These are phyloP conservation scores for Saprolegnia diclina DNA, from an alignment of 352 stramenopile species.

Conservation along the genomic window DNA sequence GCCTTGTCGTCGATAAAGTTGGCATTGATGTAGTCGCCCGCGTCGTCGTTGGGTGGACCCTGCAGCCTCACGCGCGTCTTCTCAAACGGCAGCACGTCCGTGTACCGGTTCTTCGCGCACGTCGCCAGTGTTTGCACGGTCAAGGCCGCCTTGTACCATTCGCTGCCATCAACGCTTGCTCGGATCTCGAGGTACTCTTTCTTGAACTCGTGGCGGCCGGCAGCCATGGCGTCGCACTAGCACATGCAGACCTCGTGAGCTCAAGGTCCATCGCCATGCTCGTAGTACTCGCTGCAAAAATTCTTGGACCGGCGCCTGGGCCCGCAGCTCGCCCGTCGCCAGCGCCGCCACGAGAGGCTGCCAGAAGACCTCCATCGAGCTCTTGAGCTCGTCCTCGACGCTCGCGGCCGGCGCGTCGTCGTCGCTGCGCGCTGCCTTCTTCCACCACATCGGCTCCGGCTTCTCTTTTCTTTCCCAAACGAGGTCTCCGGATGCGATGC, in stretches of 20 bases:
- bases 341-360: constrained; percentile 7
- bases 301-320: neutral
- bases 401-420: neutral
- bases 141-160: constrained; percentile 48
- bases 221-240: constrained; percentile 19
- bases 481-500: neutral
- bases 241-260: neutral
- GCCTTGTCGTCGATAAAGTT: constrained; percentile 15
- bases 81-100: constrained; percentile 70
- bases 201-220: constrained; percentile 28
- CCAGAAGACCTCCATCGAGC: constrained; percentile 10
- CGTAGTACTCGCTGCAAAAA: neutral
- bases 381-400: constrained; percentile 12
- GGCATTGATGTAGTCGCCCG: constrained; percentile 29
- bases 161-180: constrained; percentile 46
- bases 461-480: neutral
- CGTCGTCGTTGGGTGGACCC: constrained; percentile 9
- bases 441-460: constrained; percentile 7
- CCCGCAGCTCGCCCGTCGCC: neutral
- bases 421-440: neutral
- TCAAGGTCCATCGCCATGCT: neutral
- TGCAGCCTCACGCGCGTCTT: constrained; percentile 54
- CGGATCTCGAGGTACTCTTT: constrained; percentile 64
- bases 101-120: constrained; percentile 69
- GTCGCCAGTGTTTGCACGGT: constrained; percentile 61